phyloP scores from a whole-genome alignment of 306 rosid genomes.

The Cicer cuneatum region DNA sequence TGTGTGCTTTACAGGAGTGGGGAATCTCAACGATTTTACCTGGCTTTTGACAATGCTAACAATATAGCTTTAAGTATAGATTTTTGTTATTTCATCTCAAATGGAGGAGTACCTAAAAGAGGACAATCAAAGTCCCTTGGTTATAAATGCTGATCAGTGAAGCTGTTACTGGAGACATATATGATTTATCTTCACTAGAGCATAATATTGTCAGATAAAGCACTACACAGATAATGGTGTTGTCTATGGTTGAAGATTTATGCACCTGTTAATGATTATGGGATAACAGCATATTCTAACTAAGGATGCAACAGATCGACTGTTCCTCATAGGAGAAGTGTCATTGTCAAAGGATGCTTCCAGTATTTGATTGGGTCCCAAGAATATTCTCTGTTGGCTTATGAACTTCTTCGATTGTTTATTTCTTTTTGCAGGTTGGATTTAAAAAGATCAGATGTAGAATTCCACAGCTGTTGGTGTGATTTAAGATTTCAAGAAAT shows the following conservation, averaged over 20 bases:
- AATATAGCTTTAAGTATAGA: constrained; percentile 33
- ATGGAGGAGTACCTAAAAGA: constrained; percentile 36
- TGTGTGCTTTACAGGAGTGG: constrained; percentile 55
- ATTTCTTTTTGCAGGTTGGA: constrained; percentile 82
- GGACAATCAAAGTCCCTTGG: constrained; percentile 39
- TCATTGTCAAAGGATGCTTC: constrained; percentile 64
- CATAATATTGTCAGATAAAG: constrained; percentile 38
- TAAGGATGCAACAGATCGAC: constrained; percentile 47
- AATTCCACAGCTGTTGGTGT: constrained; percentile 65
- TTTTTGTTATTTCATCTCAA: constrained; percentile 41
- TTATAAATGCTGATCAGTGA: constrained; percentile 51
- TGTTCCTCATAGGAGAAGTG: constrained; percentile 50
- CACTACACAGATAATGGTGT: constrained; percentile 39
- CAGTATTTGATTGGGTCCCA: constrained; percentile 66
- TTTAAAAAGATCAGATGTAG: constrained; percentile 55
- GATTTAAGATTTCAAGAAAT: constrained; percentile 75
- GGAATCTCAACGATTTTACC: constrained; percentile 46
- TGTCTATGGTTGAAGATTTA: constrained; percentile 50
- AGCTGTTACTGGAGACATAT: constrained; percentile 42
- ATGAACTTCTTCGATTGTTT: constrained; percentile 65
- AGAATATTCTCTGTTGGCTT: constrained; percentile 55
- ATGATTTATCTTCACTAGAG: constrained; percentile 44
- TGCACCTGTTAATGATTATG: constrained; percentile 41
- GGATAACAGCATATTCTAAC: constrained; percentile 43
- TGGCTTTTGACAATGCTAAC: constrained; percentile 46